Base-by-base conservation (phyloP, 2,329 filamentous ascomycete genomes). In the Aureobasidium namibiae region DNA sequence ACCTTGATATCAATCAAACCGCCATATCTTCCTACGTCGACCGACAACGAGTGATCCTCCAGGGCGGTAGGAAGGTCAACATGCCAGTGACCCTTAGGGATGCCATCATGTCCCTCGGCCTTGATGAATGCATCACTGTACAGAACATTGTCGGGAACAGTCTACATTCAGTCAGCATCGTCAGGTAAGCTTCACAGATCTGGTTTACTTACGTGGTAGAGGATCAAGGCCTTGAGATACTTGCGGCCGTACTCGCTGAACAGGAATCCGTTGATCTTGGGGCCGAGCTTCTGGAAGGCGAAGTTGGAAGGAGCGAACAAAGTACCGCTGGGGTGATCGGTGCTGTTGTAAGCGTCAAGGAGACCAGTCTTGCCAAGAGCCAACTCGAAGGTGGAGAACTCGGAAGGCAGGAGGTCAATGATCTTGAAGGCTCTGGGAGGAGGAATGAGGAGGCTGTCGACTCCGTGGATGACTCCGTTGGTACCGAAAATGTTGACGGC, bases 51-150 rank as follows among this genome's bases (percentile, higher is more conserved):
- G 67, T 84, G 83, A 57, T 82, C 84, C 24, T 82, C 76, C 2
- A 96, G 77, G 18, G 90, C 75, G 0, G 90, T 95, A 0, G 85
- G 83, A 1, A 96, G 76, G 65, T 92, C 87, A 63, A 88, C 76
- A 69, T 86, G 85, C 70, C 79, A 84, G 65, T 84, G 80, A 50
- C 79, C 77, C 60, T 75, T 72, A 23, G 74, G 70, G 33, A 74
- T 65, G 3, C 66, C 66, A 1, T 67, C 65, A 0, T 71, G 65
- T 16, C 60, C 60, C 26, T 65, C 61, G 11, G 56, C 62, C 48
- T 65, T 60, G 75, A 91, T 94, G 69, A 86, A 89, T 5, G 86
- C 87, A 68, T 96, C 92, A 6, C 87, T 89, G 77, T 96, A 96
- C 0, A 95, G 75, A 0, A 88, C 92, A 61, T 85, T 80, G 67